Evolutionary conservation across 352 stramenopile species (phyloP).

Genomic region (Globisporangium takayamanum): DNA sequence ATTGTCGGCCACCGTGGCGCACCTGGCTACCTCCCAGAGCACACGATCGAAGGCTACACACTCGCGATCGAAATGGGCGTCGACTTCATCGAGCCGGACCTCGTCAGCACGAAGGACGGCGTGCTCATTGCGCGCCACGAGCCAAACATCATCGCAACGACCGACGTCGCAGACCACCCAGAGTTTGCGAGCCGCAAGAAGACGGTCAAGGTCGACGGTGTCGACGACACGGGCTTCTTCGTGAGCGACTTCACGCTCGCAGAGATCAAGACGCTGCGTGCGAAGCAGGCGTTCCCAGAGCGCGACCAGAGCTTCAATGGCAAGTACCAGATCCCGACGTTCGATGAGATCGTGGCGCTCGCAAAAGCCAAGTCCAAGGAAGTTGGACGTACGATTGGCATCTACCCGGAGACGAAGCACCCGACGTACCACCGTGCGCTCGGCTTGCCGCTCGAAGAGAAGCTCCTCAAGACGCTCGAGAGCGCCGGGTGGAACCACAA

Average conservation of each 20-base stretch:
- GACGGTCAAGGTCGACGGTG: conserved; percentile 52
- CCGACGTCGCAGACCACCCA: conserved; percentile 70
- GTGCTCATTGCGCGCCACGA: conserved; percentile 84
- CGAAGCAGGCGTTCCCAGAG: conserved; percentile 72
- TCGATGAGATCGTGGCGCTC: conserved; percentile 85
- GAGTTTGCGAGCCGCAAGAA: conserved; percentile 66
- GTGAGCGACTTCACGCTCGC: conserved; percentile 88
- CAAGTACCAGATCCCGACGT: conserved; percentile 84
- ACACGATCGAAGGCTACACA: conserved; percentile 86
- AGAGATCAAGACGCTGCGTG: conserved; percentile 85
- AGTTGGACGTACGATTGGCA: conserved; percentile 55
- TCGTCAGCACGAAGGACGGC: conserved; percentile 83
- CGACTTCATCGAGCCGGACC: conserved; percentile 90
- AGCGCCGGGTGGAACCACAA: conserved; percentile 61
- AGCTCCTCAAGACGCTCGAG: conserved; percentile 64
- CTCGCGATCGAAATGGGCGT: conserved; percentile 86
- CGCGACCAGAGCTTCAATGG: conserved; percentile 78
- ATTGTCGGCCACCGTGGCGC: conserved; percentile 84
- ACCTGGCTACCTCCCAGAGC: conserved; percentile 86
- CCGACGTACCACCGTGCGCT: conserved; percentile 66
- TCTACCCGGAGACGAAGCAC: conserved; percentile 89
- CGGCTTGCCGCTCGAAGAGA: conserved; percentile 68
- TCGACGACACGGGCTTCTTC: conserved; percentile 69
- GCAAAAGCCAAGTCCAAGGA: conserved; percentile 57
- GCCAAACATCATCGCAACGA: conserved; percentile 86